Evolutionary conservation across 2,329 filamentous ascomycete genomes (phyloP), one percentile per base, ranked within the genome.

Genomic region (Apiospora malaysiana): DNA sequence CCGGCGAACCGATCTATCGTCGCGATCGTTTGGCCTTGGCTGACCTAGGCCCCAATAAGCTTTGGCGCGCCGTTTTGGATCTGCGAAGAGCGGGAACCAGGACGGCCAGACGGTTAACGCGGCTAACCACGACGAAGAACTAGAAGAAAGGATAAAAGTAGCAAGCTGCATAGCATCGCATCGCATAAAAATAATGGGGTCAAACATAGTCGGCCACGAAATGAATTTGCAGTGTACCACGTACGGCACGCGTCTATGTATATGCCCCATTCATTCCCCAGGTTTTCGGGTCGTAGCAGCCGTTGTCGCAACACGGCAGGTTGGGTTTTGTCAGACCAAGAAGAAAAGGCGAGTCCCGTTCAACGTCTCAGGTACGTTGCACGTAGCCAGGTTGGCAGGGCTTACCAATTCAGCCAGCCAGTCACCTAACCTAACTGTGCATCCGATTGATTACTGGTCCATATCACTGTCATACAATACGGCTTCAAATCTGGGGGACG

Each of bases 31-130:
- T 32, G 16, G 51, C 27, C 56, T 40, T 40, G 32, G 32, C 51
- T 40, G 32, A 63, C 18, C 56, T 63, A 63, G n/a, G 56, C 56
- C 56, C 32, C 56, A 63, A 63, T 23, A 63, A 40, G 56, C 56
- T 63, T 40, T 63, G 56, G 56, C 21, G 56, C 32, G 56, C 32
- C 56, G 14, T 27, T n/a, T 40, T 9, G 37, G 51, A 59, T 59
- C 51, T 37, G 18, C 51, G 18, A 32, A n/a, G 21, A 37, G 56
- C 56, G 56, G 56, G 56, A 63, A 63, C 56, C 8, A 9, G 10
- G 18, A 59, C 51, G 51, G 51, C 18, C 37, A n/a, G 18, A 59
- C 51, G 51, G 51, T 32, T 59, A 59, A 32, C 27, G 27, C 51
- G 51, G 51, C 51, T 37, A 37, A 9, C 10, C 18, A 59, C 2